Percentiles rank a stretch among this genome's conserved stretches.
Conservation (phyloP, 192 early-diverging fungal genomes). For the Coemansia sp. region DNA sequence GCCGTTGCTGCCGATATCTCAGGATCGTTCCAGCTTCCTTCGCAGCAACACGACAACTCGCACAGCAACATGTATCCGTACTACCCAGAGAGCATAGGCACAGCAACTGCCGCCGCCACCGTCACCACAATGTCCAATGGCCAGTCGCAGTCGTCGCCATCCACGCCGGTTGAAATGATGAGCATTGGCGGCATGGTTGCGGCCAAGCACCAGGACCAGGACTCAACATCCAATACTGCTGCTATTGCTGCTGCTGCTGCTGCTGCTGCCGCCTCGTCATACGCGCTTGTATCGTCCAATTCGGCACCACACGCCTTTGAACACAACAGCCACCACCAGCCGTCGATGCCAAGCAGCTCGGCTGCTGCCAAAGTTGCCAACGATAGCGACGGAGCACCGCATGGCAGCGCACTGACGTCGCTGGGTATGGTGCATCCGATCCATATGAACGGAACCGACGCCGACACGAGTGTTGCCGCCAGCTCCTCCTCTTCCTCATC, state of each 20-base stretch:
- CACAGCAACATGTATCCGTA: slow-evolving; percentile 35
- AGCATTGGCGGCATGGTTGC: background rate
- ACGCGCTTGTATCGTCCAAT: slow-evolving; percentile 24
- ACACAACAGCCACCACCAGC: no score
- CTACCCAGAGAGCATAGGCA: slow-evolving; percentile 27
- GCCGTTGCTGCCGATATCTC: slow-evolving; percentile 42
- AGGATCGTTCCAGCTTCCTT: slow-evolving; percentile 40
- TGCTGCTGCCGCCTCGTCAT: slow-evolving; percentile 13
- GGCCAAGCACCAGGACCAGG: background rate
- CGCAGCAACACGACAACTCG: background rate
- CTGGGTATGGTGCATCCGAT: slow-evolving; percentile 38
- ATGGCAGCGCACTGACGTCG: slow-evolving; percentile 21
- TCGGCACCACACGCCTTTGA: background rate
- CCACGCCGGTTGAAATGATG: slow-evolving; percentile 22
- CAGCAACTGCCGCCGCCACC: slow-evolving; percentile 20
- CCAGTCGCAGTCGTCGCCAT: slow-evolving; percentile 39
- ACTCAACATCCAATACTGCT: background rate
- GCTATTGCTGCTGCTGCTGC: background rate
- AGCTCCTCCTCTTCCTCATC: background rate
- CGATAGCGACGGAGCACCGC: background rate
- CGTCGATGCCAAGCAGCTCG: background rate
- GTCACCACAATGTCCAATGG: slow-evolving; percentile 16
- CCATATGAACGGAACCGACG: no score
- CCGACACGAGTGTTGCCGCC: background rate
- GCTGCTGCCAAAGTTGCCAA: background rate